Conservation (phyloP, 2,329 filamentous ascomycete species). For the Colletotrichum sp. region DNA sequence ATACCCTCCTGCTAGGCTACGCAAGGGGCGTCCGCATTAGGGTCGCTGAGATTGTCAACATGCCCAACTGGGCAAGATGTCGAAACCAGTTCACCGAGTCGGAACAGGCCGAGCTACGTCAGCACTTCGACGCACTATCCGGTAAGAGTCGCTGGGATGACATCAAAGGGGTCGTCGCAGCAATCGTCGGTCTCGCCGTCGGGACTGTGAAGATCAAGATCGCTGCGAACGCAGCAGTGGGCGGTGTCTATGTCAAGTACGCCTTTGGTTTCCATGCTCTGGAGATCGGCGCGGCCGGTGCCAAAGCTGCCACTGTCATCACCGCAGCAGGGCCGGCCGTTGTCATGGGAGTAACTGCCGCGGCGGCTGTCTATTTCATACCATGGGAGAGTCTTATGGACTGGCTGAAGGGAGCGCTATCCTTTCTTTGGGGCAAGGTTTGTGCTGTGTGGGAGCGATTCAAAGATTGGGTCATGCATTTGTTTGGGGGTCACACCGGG, state of each 20-base stretch:
- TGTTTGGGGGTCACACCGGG: not conserved
- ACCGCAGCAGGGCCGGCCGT: not conserved
- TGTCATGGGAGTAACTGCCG: not conserved
- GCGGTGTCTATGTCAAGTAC: conserved; percentile 5
- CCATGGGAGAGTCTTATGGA: not conserved
- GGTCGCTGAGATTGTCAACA: not conserved
- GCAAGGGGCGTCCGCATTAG: not conserved
- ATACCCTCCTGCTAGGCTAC: not conserved
- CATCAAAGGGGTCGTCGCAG: not conserved
- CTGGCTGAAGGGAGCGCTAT: not conserved
- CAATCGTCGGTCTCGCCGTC: not conserved
- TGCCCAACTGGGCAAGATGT: not conserved
- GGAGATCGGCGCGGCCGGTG: not conserved
- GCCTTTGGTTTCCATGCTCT: not conserved
- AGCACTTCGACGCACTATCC: not conserved
- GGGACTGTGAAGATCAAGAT: not conserved
- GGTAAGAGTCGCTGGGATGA: not conserved
- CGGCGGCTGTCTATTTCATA: not conserved
- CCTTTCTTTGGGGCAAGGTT: not conserved
- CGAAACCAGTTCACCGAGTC: not conserved
- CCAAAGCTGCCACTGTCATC: not conserved
- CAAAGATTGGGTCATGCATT: not conserved
- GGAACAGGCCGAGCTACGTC: not conserved
- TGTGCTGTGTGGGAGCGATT: not conserved
- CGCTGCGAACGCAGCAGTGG: not conserved